Percentiles rank a stretch among this genome's conserved stretches.
phyloP scores from a whole-genome alignment of 352 stramenopile genomes.

The Hyphochytrium catenoides region DNA sequence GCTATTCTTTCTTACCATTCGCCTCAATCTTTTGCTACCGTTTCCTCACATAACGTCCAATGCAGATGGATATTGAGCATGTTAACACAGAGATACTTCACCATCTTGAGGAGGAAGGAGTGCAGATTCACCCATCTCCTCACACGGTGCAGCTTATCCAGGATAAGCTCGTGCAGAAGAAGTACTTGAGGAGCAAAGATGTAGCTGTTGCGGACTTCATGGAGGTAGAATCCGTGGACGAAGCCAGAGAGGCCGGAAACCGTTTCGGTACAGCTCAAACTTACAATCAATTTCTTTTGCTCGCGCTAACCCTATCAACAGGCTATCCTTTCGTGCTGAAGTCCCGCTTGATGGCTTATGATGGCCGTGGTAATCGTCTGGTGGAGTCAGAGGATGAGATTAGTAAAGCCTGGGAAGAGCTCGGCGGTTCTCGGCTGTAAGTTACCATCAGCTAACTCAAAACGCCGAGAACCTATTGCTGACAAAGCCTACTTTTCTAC shows the following conservation, averaged over 20 bases:
- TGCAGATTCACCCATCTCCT: constrained; percentile 68
- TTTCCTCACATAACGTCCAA: no score
- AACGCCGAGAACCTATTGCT: no score
- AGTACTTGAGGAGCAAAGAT: constrained; percentile 28
- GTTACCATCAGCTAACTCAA: constrained; percentile 7
- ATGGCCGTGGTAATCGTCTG: constrained; percentile 89
- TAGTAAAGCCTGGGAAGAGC: constrained; percentile 42
- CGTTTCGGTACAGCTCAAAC: constrained; percentile 14
- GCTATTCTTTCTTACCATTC: no score
- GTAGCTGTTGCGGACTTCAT: constrained; percentile 29
- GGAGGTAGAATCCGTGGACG: constrained; percentile 17
- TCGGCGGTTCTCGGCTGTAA: constrained; percentile 27
- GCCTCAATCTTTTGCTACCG: no score
- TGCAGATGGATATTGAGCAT: constrained; percentile 97
- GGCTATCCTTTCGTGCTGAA: constrained; percentile 98
- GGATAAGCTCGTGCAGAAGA: constrained; percentile 92
- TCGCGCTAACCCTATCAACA: constrained; percentile 12
- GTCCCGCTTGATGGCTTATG: constrained; percentile 79
- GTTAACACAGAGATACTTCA: constrained; percentile 75
- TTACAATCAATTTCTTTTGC: background rate
- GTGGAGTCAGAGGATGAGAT: constrained; percentile 53
- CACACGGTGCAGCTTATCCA: constrained; percentile 83
- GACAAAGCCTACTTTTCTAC: no score
- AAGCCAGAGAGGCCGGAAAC: constrained; percentile 19
- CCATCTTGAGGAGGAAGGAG: constrained; percentile 36